phyloP scores from a whole-genome alignment of 2,329 filamentous ascomycete species.

The Monilinia laxa region DNA sequence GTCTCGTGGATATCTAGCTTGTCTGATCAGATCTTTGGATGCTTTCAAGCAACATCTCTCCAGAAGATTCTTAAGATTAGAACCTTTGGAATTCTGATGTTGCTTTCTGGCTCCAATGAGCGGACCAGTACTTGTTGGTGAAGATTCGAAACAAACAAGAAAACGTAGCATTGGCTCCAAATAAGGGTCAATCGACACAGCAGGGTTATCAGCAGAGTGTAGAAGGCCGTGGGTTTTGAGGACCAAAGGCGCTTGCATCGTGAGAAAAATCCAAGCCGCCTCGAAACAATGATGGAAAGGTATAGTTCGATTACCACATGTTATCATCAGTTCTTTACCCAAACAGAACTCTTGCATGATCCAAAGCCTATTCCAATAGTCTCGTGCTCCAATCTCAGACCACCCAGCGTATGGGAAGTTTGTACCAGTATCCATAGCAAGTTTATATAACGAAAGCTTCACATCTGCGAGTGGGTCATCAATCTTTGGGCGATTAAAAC shows the following conservation, averaged over 20 bases:
- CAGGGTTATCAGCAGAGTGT: neutral
- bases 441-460: conserved; percentile 13
- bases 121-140: neutral
- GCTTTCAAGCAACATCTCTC: conserved; percentile 5
- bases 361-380: conserved; percentile 26
- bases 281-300: conserved; percentile 15
- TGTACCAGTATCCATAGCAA: conserved; percentile 13
- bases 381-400: conserved; percentile 11
- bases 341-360: conserved; percentile 27
- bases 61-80: conserved; percentile 12
- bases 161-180: neutral
- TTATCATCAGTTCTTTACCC: conserved; percentile 20
- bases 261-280: conserved; percentile 17
- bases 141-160: neutral
- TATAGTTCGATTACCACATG: conserved; percentile 15
- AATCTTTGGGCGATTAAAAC: conserved; percentile 9
- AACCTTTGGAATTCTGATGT: conserved; percentile 6
- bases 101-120: conserved; percentile 21
- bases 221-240: neutral
- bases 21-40: neutral
- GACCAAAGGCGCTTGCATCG: conserved; percentile 9
- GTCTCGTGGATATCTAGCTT: conserved; percentile 25
- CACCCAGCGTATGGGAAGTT: conserved; percentile 18
- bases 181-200: neutral
- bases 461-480: conserved; percentile 3